phyloP scores from a whole-genome alignment of 2,329 filamentous ascomycete genomes.

The Chlorencoelia australis region DNA sequence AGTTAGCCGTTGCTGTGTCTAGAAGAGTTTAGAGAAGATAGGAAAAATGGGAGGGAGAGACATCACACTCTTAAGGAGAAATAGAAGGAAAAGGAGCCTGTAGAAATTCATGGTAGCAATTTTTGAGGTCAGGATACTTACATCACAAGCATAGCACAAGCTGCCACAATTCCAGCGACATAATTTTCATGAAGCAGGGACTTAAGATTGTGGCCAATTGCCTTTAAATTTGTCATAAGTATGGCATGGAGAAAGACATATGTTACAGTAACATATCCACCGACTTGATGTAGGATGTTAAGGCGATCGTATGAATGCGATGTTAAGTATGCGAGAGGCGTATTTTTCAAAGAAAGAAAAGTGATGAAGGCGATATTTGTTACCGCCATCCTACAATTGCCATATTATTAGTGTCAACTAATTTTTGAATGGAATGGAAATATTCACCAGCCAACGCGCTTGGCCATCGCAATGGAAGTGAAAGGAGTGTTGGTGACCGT shows the following conservation, averaged over 20 bases:
- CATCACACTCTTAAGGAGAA: too few relatives aligned
- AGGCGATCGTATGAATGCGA: conserved; percentile 48
- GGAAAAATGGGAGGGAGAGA: too few relatives aligned
- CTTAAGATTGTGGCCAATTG: conserved; percentile 31
- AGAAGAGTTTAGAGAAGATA: too few relatives aligned
- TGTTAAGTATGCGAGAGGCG: conserved; percentile 42
- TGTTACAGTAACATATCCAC: conserved; percentile 39
- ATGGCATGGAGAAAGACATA: conserved; percentile 37
- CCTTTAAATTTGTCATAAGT: conserved; percentile 5
- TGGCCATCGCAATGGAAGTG: conserved; percentile 9
- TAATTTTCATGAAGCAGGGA: conserved; percentile 16
- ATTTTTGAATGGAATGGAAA: conserved; percentile 12
- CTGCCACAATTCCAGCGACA: conserved; percentile 36
- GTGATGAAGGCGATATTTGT: conserved; percentile 42
- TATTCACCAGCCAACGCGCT: conserved; percentile 21
- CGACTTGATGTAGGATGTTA: conserved; percentile 45
- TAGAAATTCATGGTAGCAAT: too few relatives aligned
- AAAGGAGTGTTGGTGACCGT: conserved; percentile 26
- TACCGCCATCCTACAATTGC: conserved; percentile 33
- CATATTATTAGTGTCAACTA: conserved; percentile 19
- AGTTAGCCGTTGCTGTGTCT: too few relatives aligned
- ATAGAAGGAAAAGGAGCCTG: too few relatives aligned
- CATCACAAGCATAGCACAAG: conserved; percentile 32
- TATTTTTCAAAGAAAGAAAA: conserved; percentile 48
- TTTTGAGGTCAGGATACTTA: too few relatives aligned